Evolutionary conservation across 148 eudicot species (phyloP).

Genomic region (Silene conica): DNA sequence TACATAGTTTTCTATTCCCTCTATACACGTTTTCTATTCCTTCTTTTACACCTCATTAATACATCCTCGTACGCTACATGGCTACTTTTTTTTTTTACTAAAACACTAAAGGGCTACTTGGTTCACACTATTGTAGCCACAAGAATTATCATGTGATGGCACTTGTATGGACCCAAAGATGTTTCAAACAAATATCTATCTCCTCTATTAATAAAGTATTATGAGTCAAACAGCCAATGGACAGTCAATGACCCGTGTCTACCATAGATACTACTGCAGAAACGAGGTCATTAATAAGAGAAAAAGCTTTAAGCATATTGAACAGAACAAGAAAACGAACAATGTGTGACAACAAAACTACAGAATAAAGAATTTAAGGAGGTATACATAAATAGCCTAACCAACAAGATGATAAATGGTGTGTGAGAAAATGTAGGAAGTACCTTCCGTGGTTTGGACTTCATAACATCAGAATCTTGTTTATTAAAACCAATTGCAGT

Average conservation of each 20-base stretch:
- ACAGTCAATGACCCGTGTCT: background rate
- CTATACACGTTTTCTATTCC: no score
- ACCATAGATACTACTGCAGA: background rate
- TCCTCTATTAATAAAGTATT: background rate
- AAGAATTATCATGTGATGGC: background rate
- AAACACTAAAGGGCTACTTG: background rate
- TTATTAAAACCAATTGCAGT: slow-evolving; percentile 99
- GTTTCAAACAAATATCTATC: background rate
- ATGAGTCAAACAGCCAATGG: background rate
- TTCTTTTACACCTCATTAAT: no score
- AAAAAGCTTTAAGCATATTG: background rate
- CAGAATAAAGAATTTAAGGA: background rate
- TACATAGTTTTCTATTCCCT: no score
- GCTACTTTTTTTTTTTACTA: no score
- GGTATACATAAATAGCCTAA: background rate
- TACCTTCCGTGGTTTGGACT: slow-evolving; percentile 98
- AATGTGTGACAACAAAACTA: background rate
- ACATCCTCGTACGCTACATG: no score
- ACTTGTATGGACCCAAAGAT: background rate
- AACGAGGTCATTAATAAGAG: background rate
- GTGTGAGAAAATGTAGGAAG: background rate
- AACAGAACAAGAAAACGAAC: background rate
- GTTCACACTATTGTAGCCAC: background rate
- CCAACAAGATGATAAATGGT: background rate
- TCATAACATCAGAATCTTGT: slow-evolving; percentile 98